phyloP scores from a whole-genome alignment of 192 early-diverging fungal species.

The Coemansia guatemalensis region DNA sequence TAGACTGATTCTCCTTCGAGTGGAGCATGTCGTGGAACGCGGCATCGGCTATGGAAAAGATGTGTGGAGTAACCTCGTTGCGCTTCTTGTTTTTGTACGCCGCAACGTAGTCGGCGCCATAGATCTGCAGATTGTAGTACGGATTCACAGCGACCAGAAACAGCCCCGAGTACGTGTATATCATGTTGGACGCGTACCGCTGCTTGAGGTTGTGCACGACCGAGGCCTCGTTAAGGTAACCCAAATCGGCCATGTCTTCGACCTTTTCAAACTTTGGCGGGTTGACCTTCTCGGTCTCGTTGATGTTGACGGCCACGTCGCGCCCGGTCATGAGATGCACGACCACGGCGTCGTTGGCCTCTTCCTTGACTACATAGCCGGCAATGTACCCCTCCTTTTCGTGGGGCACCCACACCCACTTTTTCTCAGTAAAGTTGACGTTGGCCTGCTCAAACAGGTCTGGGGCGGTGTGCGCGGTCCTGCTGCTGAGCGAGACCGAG shows the following conservation, averaged over 20 bases:
- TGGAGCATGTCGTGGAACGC: constrained; percentile 96
- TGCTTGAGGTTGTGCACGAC: constrained; percentile 96
- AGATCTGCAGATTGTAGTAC: constrained; percentile 90
- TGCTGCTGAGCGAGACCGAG: constrained; percentile 38
- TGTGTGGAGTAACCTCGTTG: constrained; percentile 79
- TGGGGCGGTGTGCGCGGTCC: constrained; percentile 33
- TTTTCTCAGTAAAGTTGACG: constrained; percentile 90
- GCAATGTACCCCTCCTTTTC: constrained; percentile 86
- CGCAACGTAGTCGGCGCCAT: constrained; percentile 66
- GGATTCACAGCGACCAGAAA: constrained; percentile 99
- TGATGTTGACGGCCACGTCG: constrained; percentile 71
- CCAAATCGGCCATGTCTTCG: constrained; percentile 98
- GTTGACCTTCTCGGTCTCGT: constrained; percentile 94
- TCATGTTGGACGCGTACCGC: constrained; percentile 86
- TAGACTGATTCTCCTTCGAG: constrained; percentile 92
- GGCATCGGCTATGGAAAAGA: constrained; percentile 88
- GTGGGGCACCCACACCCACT: constrained; percentile 97
- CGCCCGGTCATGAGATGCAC: constrained; percentile 77
- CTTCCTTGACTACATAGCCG: constrained; percentile 74
- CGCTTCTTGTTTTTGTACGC: constrained; percentile 71
- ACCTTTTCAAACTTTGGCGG: constrained; percentile 99
- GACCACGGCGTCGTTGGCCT: constrained; percentile 65
- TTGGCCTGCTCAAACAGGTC: constrained; percentile 56
- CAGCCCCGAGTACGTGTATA: constrained; percentile 99
- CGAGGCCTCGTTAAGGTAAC: constrained; percentile 95